Base-by-base conservation (phyloP, 176 grass and related monocot genomes). In the Phragmites australis region DNA sequence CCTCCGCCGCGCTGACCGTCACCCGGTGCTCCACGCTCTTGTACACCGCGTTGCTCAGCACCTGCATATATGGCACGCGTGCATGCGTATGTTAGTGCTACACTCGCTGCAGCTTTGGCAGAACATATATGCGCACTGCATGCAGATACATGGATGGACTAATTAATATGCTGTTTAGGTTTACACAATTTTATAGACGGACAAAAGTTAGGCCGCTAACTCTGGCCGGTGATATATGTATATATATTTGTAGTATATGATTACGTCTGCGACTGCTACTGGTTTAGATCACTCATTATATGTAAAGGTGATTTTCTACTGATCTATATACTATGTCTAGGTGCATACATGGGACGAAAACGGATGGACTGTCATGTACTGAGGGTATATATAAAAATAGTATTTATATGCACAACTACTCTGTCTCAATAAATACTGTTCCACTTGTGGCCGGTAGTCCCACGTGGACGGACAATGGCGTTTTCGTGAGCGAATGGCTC, bases 11-110 rank as follows among this genome's bases (percentile, higher is more conserved):
- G 68, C 83, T 92, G 68, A 88, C 93, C 10, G 74, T 83, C 78
- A 97, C 93, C 14, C 93, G 85, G 68, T 97, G 93, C 76, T 91
- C 90, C 72, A 91, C 90, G 79, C 93, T 97, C 88, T 91, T 97
- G 75, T 97, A 97, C 32, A 32, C 31, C 9, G 85, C 90, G 80
- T 97, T 97, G 78, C 83, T 97, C 34, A 97, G 59, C 23, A 97
- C 86, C 93, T 97, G 85, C 75, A 42, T n/a, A 3, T n/a, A 27
- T 30, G 47, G 16, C 53, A 62, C 22, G 12, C 5, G 50, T 10
- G 8, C 2, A 68, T 46, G 2, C 30, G 32, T 27, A 57, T 30
- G 40, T 17, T 31, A 6, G 5, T 14, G 42, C 5, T n/a, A 12
- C 34, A 5, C 5, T 37, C 34, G 34, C 34, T 37, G 34, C 34